Evolutionary conservation across 345 rosid species (phyloP).

Genomic region (Camelina neglecta): DNA sequence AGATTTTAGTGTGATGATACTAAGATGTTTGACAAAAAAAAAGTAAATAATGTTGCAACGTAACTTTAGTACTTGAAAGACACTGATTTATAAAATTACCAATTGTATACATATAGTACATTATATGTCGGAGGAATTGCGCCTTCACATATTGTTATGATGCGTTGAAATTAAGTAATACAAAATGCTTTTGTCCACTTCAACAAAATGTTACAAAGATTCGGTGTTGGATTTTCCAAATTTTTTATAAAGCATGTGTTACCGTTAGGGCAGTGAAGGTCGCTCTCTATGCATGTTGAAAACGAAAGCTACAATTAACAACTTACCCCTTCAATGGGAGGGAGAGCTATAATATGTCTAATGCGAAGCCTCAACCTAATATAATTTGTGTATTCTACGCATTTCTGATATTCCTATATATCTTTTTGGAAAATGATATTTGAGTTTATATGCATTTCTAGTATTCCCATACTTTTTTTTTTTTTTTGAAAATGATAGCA

Average conservation of each 20-base stretch:
- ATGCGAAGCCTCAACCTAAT: slow-evolving; percentile 15
- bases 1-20: no score
- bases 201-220: slow-evolving; percentile 41
- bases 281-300: slow-evolving; percentile 46
- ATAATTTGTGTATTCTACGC: neutral
- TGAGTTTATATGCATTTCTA: neutral
- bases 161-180: slow-evolving; percentile 29
- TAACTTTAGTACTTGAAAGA: neutral
- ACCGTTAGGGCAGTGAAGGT: slow-evolving; percentile 43
- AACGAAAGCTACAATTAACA: slow-evolving; percentile 43
- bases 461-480: neutral
- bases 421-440: neutral
- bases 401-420: slow-evolving; percentile 2
- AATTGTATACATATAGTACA: neutral
- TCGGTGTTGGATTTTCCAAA: slow-evolving; percentile 47
- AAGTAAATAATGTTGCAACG: no score
- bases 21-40: no score
- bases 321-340: slow-evolving; percentile 45
- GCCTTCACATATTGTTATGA: slow-evolving; percentile 30
- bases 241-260: slow-evolving; percentile 30
- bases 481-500: slow-evolving; percentile 20
- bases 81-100: neutral
- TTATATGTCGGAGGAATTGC: slow-evolving; percentile 13
- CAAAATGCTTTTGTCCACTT: slow-evolving; percentile 36
- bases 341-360: slow-evolving; percentile 27